Percentiles rank a stretch among this genome's conserved stretches.
phyloP scores from a whole-genome alignment of 495 filamentous ascomycete species.

The Hypoxylon rickii region DNA sequence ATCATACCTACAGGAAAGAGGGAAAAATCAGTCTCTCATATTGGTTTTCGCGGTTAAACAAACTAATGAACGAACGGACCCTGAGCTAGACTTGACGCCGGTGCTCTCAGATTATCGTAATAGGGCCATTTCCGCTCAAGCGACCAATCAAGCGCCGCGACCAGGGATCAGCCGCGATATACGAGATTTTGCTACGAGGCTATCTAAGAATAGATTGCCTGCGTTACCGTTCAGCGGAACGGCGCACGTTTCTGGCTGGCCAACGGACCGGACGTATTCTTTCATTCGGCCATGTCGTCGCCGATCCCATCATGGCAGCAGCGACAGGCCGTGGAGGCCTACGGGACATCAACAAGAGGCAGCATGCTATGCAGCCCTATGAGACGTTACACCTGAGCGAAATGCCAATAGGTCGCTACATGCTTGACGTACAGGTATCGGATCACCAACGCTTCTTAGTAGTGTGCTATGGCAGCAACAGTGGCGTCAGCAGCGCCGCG shows the following conservation, averaged over 20 bases:
- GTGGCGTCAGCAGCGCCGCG: constrained; percentile 1
- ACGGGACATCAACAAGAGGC: background rate
- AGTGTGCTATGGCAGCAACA: too few relatives aligned
- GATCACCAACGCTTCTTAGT: too few relatives aligned
- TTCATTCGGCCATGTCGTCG: constrained; percentile 5
- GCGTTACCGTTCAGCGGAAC: constrained; percentile 5
- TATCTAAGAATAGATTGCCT: constrained; percentile 27
- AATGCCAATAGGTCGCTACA: constrained; percentile 2
- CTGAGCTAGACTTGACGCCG: constrained; percentile 13
- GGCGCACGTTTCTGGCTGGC: background rate
- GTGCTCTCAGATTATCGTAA: constrained; percentile 10
- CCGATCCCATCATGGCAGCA: too few relatives aligned
- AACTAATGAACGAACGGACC: constrained; percentile 9
- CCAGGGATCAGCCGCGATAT: constrained; percentile 26
- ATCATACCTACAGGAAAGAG: too few relatives aligned
- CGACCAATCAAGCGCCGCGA: constrained; percentile 14
- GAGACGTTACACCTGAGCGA: constrained; percentile 25
- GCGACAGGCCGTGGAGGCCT: too few relatives aligned
- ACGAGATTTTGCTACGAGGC: constrained; percentile 34
- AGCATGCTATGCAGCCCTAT: constrained; percentile 24
- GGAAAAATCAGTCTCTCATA: too few relatives aligned
- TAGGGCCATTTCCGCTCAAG: constrained; percentile 9
- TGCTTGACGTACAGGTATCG: background rate
- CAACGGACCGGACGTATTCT: background rate
- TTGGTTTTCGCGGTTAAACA: background rate